These are phyloP conservation scores for Penicillium brasilianum DNA, from an alignment of 2,329 filamentous ascomycete species.

Conservation along the genomic window DNA sequence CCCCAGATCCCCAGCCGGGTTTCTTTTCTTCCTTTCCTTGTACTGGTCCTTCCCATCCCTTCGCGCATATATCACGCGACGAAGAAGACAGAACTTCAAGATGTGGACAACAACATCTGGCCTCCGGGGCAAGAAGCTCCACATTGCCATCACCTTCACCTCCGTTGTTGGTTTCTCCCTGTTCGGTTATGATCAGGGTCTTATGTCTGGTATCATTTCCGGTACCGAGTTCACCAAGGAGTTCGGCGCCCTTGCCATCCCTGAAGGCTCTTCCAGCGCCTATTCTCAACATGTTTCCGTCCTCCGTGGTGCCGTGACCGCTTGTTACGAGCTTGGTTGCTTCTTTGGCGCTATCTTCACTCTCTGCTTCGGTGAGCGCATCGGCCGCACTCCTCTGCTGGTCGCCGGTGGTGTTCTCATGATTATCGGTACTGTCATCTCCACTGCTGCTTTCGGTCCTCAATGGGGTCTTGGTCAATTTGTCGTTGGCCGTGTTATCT, in stretches of 20 bases:
- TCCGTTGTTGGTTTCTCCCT: conserved; percentile 58
- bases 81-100: conserved; percentile 17
- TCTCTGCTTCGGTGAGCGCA: conserved; percentile 34
- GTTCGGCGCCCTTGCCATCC: conserved; percentile 28
- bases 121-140: conserved; percentile 28
- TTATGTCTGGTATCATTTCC: conserved; percentile 38
- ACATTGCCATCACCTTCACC: conserved; percentile 34
- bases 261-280: conserved; percentile 32
- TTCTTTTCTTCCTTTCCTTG: conserved; percentile 1
- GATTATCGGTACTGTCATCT: conserved; percentile 38
- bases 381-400: conserved; percentile 49
- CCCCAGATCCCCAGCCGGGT: conserved; percentile 2
- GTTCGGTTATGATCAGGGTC: conserved; percentile 42
- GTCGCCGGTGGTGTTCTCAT: conserved; percentile 60
- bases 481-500: conserved; percentile 39
- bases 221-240: conserved; percentile 32
- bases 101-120: conserved; percentile 39
- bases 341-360: conserved; percentile 42
- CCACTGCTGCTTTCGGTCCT: conserved; percentile 25
- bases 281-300: conserved; percentile 38
- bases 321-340: conserved; percentile 58
- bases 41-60: conserved; percentile 8
- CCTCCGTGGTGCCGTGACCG: conserved; percentile 57
- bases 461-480: conserved; percentile 45
- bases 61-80: not conserved